phyloP scores from a whole-genome alignment of 257 asterid species.

The Cruciata laevipes region DNA sequence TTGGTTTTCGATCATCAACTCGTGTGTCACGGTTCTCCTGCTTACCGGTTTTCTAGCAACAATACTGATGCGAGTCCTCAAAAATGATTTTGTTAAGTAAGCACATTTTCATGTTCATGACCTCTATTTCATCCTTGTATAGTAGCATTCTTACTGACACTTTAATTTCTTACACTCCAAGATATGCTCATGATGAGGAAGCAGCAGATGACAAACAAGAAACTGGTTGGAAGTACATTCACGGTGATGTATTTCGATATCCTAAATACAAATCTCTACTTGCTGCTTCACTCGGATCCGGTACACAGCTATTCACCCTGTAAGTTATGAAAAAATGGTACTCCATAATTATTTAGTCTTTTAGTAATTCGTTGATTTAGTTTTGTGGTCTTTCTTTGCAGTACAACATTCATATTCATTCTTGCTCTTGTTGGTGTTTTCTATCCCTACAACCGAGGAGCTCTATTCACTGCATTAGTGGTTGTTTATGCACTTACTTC shows the following conservation, averaged over 20 bases:
- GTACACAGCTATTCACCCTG: slow-evolving; percentile 34
- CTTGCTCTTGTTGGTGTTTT: slow-evolving; percentile 41
- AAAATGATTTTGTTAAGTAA: slow-evolving; percentile 40
- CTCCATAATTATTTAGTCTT: background rate
- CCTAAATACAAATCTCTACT: slow-evolving; percentile 31
- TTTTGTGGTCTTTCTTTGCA: slow-evolving; percentile 11
- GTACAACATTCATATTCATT: slow-evolving; percentile 31
- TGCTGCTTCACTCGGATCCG: slow-evolving; percentile 35
- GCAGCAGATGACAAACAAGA: slow-evolving; percentile 38
- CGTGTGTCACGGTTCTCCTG: slow-evolving; percentile 42
- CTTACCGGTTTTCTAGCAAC: slow-evolving; percentile 41
- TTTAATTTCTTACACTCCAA: slow-evolving; percentile 8
- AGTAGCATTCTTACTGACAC: background rate
- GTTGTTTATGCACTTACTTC: slow-evolving; percentile 36
- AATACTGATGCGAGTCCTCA: slow-evolving; percentile 37
- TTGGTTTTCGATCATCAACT: slow-evolving; percentile 39
- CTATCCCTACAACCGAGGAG: slow-evolving; percentile 44
- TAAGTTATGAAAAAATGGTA: slow-evolving; percentile 11
- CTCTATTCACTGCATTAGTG: slow-evolving; percentile 36
- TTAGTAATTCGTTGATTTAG: background rate
- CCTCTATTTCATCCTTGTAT: background rate
- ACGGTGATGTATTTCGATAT: slow-evolving; percentile 37
- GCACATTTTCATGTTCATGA: slow-evolving; percentile 2
- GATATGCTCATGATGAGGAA: slow-evolving; percentile 40
- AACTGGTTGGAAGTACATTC: slow-evolving; percentile 39